Evolutionary conservation across 257 asterid genomes (phyloP).

Genomic region (Paulownia fortunei): DNA sequence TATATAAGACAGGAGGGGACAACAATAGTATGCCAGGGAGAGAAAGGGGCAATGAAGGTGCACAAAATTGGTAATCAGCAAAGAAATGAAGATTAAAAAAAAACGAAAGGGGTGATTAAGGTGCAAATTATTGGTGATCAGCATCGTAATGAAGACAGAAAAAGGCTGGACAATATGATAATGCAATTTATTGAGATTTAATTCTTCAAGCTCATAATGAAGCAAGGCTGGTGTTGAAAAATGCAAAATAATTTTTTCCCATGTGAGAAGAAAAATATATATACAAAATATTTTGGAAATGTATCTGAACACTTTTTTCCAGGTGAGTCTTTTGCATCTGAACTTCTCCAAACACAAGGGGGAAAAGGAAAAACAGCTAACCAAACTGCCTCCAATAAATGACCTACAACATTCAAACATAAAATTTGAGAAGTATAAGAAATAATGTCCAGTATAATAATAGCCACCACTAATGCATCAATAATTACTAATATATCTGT

Average conservation of each 20-base stretch:
- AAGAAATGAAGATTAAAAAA: neutral
- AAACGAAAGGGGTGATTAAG: neutral
- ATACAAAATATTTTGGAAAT: too few relatives aligned
- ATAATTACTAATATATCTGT: neutral
- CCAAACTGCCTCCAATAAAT: neutral
- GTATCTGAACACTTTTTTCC: neutral
- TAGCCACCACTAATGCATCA: neutral
- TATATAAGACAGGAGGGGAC: neutral
- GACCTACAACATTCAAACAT: constrained; percentile 7
- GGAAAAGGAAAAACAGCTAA: neutral
- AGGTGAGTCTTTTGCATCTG: neutral
- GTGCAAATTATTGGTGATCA: neutral
- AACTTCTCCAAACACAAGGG: neutral
- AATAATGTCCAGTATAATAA: too few relatives aligned
- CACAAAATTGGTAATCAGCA: neutral
- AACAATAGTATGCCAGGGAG: neutral
- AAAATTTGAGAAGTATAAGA: neutral
- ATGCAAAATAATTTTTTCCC: neutral
- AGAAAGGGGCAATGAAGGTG: neutral
- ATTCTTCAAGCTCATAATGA: neutral
- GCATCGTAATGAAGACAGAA: neutral
- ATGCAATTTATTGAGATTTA: neutral
- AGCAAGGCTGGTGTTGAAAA: neutral
- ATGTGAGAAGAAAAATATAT: neutral
- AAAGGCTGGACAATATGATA: neutral